phyloP scores from a whole-genome alignment of 768 basidiomycete species.

The Lenzites betulinus region DNA sequence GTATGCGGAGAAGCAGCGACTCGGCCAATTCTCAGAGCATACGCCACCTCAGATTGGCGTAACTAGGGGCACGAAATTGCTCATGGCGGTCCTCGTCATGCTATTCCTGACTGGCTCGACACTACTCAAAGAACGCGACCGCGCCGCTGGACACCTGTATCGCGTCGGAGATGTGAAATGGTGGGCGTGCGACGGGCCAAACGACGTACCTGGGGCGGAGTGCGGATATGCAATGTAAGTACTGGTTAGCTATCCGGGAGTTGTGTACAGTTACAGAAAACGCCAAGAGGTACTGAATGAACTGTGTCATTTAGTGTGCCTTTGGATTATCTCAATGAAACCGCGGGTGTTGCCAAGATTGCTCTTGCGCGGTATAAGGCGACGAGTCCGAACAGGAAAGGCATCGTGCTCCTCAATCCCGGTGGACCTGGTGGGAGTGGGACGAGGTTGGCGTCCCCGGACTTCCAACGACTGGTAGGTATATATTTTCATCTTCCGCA shows the following conservation, averaged over 20 bases:
- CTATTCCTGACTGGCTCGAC: no score
- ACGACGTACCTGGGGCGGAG: constrained; percentile 18
- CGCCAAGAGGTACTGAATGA: no score
- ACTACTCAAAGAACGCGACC: no score
- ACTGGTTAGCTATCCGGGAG: no score
- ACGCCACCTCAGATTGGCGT: no score
- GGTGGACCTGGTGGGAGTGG: constrained; percentile 35
- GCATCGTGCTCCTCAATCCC: constrained; percentile 36
- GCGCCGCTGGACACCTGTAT: no score
- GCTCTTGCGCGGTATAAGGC: constrained; percentile 35
- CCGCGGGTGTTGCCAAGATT: constrained; percentile 32
- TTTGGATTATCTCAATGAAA: constrained; percentile 34
- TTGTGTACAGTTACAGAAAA: no score
- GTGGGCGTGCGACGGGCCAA: constrained; percentile 4
- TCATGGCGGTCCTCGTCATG: no score
- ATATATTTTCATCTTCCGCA: neutral
- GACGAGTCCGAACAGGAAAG: constrained; percentile 26
- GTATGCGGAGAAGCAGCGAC: no score
- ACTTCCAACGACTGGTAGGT: constrained; percentile 21
- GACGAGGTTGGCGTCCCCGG: constrained; percentile 12
- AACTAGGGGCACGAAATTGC: no score
- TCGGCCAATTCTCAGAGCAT: no score
- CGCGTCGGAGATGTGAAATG: constrained; percentile 15
- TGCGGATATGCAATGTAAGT: constrained; percentile 28
- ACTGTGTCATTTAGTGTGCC: constrained; percentile 29